Conservation (phyloP, 2,329 filamentous ascomycete species). For the Nothophaeocryptopus gaeumannii region DNA sequence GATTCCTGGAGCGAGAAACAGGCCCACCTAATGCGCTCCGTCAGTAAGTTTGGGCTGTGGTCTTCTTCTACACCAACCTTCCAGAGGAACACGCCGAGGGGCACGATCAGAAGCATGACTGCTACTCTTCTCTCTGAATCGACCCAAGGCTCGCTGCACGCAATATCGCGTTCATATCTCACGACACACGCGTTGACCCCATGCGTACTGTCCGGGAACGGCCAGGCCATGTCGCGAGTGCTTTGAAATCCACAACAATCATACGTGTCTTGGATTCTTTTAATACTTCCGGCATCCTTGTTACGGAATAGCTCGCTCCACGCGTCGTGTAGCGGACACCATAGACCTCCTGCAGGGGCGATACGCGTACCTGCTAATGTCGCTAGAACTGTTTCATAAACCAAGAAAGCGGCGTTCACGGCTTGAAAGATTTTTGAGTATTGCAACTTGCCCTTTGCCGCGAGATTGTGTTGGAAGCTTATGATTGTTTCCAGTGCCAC, state of each 20-base stretch:
- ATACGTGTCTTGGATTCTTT: slow-evolving; percentile 62
- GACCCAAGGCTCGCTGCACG: slow-evolving; percentile 59
- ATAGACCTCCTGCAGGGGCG: slow-evolving; percentile 37
- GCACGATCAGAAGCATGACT: slow-evolving; percentile 55
- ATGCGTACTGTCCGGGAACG: slow-evolving; percentile 49
- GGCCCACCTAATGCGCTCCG: slow-evolving; percentile 20
- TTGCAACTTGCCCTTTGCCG: slow-evolving; percentile 22
- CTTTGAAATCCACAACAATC: slow-evolving; percentile 64
- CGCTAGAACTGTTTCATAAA: slow-evolving; percentile 42
- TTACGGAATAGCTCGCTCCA: slow-evolving; percentile 57
- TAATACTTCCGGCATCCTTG: slow-evolving; percentile 53
- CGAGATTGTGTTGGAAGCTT: slow-evolving; percentile 34
- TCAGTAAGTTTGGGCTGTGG: not conserved
- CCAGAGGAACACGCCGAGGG: slow-evolving; percentile 53
- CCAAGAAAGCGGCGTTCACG: slow-evolving; percentile 40
- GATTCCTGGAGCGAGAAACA: slow-evolving; percentile 28
- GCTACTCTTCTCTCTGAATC: slow-evolving; percentile 53
- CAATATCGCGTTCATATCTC: slow-evolving; percentile 45
- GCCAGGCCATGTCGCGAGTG: slow-evolving; percentile 60
- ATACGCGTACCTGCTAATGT: slow-evolving; percentile 46
- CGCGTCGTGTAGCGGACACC: slow-evolving; percentile 55
- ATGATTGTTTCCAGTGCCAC: slow-evolving; percentile 42
- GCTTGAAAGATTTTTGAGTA: slow-evolving; percentile 35
- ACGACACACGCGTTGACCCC: slow-evolving; percentile 44
- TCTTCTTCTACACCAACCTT: slow-evolving; percentile 47